Evolutionary conservation across 108 stramenopile species (phyloP).

Genomic region (Cyclotella kingstonii): DNA sequence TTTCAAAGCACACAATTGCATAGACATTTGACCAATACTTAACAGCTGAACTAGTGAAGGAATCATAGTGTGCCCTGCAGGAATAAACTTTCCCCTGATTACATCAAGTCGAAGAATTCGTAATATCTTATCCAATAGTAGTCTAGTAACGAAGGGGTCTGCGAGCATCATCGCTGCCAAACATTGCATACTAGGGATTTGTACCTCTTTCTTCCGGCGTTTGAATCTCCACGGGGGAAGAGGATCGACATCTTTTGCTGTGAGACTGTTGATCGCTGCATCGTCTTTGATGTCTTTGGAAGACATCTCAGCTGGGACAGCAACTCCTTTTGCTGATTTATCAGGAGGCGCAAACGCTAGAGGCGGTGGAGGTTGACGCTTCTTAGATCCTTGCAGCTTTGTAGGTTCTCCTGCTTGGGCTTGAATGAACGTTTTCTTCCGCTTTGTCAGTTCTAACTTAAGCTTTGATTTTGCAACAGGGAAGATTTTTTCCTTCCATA

Average conservation of each 20-base stretch:
- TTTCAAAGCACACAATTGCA: conserved; percentile 72
- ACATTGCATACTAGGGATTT: conserved; percentile 71
- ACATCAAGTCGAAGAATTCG: conserved; percentile 63
- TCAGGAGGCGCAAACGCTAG: conserved; percentile 37
- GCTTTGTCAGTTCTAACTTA: conserved; percentile 55
- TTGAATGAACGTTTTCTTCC: conserved; percentile 46
- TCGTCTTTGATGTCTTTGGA: conserved; percentile 31
- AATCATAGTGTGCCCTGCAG: conserved; percentile 53
- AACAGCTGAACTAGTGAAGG: conserved; percentile 80
- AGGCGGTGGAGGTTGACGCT: conserved; percentile 48
- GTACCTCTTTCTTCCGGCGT: conserved; percentile 48
- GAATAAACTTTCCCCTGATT: conserved; percentile 47
- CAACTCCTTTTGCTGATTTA: conserved; percentile 12
- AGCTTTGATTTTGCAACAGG: conserved; percentile 59
- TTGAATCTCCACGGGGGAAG: conserved; percentile 54
- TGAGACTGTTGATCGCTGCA: conserved; percentile 37
- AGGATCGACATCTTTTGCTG: conserved; percentile 41
- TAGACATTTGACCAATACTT: conserved; percentile 74
- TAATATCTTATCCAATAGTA: conserved; percentile 65
- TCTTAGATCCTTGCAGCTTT: conserved; percentile 29
- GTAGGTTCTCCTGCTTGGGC: conserved; percentile 34
- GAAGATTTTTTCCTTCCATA: conserved; percentile 72
- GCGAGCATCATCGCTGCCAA: conserved; percentile 80
- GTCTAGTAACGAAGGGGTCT: conserved; percentile 83
- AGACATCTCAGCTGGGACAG: conserved; percentile 1